These are phyloP conservation scores for Anthoceros angustus DNA, from an alignment of 225 moss, liverwort and hornwort genomes.

Conservation along the genomic window DNA sequence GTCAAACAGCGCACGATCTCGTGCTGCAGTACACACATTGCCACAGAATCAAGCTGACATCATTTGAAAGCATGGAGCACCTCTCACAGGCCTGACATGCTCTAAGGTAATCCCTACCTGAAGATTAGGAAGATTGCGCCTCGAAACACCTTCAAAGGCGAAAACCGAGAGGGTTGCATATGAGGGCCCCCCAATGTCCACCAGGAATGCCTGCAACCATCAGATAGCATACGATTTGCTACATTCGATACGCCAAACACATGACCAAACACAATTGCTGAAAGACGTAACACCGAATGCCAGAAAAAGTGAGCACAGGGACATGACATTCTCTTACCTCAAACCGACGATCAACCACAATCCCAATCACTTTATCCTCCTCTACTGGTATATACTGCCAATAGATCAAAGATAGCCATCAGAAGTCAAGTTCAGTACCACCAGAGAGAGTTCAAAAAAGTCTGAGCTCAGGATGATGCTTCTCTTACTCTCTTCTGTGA, in stretches of 20 bases:
- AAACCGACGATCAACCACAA: constrained; percentile 60
- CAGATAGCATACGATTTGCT: neutral
- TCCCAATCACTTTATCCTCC: constrained; percentile 70
- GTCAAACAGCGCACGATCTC: neutral
- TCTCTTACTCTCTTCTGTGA: constrained; percentile 68
- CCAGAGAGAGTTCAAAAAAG: neutral
- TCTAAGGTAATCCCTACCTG: constrained; percentile 37
- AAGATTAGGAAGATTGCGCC: constrained; percentile 87
- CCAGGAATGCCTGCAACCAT: constrained; percentile 41
- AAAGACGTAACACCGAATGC: neutral
- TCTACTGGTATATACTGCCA: constrained; percentile 74
- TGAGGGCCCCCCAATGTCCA: constrained; percentile 70
- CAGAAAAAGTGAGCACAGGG: neutral
- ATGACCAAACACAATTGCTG: neutral
- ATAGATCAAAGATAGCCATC: too few relatives aligned
- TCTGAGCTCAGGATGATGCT: neutral
- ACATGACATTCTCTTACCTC: constrained; percentile 37
- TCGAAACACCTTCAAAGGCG: constrained; percentile 85
- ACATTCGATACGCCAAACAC: neutral
- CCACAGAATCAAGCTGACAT: neutral
- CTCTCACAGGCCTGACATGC: too few relatives aligned
- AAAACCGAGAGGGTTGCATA: constrained; percentile 55
- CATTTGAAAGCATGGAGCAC: too few relatives aligned
- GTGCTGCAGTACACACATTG: neutral
- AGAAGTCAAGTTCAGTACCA: neutral